Conservation (phyloP, 768 basidiomycete genomes). For the Boletus bicolor region DNA sequence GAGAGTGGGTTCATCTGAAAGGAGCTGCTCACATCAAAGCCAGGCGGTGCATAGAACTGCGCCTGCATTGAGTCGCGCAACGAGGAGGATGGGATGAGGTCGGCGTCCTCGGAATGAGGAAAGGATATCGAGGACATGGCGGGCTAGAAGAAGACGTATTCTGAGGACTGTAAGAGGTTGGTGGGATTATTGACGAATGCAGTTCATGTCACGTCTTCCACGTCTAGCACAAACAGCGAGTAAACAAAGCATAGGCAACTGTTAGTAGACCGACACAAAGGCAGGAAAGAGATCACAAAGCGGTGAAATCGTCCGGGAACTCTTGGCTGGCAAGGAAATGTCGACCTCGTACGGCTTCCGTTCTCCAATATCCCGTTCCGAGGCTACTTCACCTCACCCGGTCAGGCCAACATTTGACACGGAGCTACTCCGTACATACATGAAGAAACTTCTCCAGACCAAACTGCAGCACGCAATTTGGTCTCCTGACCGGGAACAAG, state of each 20-base stretch:
- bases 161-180: neutral
- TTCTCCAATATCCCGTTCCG: conserved; percentile 60
- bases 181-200: no score
- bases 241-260: conserved; percentile 23
- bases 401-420: conserved; percentile 63
- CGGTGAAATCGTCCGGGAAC: neutral
- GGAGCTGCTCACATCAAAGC: conserved; percentile 56
- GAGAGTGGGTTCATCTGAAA: conserved; percentile 85
- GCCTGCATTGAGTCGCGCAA: conserved; percentile 38
- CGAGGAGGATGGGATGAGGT: conserved; percentile 39
- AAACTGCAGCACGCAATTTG: conserved; percentile 64
- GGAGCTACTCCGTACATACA: conserved; percentile 71
- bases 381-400: conserved; percentile 47
- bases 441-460: conserved; percentile 74
- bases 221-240: conserved; percentile 20
- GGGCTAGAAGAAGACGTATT: neutral
- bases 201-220: no score
- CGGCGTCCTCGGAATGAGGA: conserved; percentile 41
- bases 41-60: conserved; percentile 50
- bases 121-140: conserved; percentile 69
- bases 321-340: conserved; percentile 14
- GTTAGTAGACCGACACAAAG: neutral
- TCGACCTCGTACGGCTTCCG: conserved; percentile 43
- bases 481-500: conserved; percentile 67
- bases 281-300: neutral